phyloP scores from a whole-genome alignment of 176 grass and related monocot species.

The Phragmites australis region DNA sequence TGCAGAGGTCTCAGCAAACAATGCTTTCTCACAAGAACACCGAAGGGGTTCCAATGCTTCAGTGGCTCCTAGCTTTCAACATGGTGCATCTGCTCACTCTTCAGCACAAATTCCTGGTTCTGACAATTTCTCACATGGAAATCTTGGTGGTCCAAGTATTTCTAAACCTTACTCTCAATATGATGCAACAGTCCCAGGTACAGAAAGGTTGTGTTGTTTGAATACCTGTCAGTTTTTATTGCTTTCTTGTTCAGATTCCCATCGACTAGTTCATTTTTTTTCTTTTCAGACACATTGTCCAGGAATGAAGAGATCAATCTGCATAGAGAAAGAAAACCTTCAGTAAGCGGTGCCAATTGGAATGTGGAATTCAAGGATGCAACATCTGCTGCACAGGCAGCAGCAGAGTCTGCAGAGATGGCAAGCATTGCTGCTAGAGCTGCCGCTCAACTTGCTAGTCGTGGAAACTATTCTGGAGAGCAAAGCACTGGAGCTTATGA shows the following conservation, averaged over 20 bases:
- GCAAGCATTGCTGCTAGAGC: slow-evolving; percentile 91
- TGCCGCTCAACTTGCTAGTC: slow-evolving; percentile 89
- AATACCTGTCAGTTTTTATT: slow-evolving; percentile 8
- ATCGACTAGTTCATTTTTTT: slow-evolving; percentile 15
- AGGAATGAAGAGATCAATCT: slow-evolving; percentile 43
- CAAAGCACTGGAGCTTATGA: slow-evolving; percentile 43
- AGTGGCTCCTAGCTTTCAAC: slow-evolving; percentile 34
- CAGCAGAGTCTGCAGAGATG: slow-evolving; percentile 86
- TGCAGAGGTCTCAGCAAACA: slow-evolving; percentile 29
- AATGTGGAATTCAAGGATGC: slow-evolving; percentile 91
- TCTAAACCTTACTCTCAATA: slow-evolving; percentile 44
- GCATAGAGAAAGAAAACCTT: slow-evolving; percentile 54
- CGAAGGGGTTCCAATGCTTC: slow-evolving; percentile 28
- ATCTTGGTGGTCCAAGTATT: slow-evolving; percentile 28
- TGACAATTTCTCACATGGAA: slow-evolving; percentile 38
- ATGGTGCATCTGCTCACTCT: slow-evolving; percentile 34
- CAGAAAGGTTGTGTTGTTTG: slow-evolving; percentile 12
- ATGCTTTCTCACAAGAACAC: slow-evolving; percentile 40
- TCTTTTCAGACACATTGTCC: slow-evolving; percentile 36
- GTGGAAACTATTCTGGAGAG: slow-evolving; percentile 56
- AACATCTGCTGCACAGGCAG: slow-evolving; percentile 86
- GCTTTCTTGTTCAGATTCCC: slow-evolving; percentile 5
- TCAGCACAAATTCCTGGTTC: slow-evolving; percentile 39
- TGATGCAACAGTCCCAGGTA: slow-evolving; percentile 41
- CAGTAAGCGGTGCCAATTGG: slow-evolving; percentile 51